phyloP scores from a whole-genome alignment of 192 early-diverging fungal genomes.

The Umbelopsis ramanniana region DNA sequence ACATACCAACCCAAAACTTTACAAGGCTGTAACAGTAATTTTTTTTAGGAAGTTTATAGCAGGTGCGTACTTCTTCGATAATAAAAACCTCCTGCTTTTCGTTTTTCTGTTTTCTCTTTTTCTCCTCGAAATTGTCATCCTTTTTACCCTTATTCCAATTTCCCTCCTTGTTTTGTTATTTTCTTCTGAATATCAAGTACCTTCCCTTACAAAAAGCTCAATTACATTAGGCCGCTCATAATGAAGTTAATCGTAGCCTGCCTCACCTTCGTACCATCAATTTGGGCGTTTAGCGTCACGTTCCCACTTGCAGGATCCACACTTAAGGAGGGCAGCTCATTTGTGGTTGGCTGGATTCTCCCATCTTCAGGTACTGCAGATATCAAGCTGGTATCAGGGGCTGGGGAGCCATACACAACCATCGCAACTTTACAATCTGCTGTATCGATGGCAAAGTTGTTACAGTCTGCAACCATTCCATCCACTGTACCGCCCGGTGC shows the following conservation, averaged over 20 bases:
- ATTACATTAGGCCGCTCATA: neutral
- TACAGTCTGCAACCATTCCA: neutral
- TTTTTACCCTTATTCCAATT: neutral
- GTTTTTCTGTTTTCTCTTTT: neutral
- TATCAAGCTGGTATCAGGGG: constrained; percentile 18
- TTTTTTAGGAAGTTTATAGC: neutral
- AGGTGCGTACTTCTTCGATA: neutral
- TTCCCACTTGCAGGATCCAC: constrained; percentile 15
- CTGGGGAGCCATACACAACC: constrained; percentile 17
- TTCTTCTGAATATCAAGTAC: neutral
- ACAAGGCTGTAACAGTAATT: no score
- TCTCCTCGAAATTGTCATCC: neutral
- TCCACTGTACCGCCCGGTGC: neutral
- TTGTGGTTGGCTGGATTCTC: constrained; percentile 6
- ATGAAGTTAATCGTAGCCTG: neutral
- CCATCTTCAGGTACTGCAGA: neutral
- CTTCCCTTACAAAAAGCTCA: neutral
- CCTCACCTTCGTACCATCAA: neutral
- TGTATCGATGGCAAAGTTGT: neutral
- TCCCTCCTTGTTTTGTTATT: neutral
- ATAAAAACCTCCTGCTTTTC: constrained; percentile 12
- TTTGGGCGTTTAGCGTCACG: neutral
- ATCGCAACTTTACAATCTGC: constrained; percentile 1
- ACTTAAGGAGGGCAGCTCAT: constrained; percentile 15
- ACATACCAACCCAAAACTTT: constrained; percentile 4